phyloP scores from a whole-genome alignment of 2,329 filamentous ascomycete species.

The Dactylellina sp. region DNA sequence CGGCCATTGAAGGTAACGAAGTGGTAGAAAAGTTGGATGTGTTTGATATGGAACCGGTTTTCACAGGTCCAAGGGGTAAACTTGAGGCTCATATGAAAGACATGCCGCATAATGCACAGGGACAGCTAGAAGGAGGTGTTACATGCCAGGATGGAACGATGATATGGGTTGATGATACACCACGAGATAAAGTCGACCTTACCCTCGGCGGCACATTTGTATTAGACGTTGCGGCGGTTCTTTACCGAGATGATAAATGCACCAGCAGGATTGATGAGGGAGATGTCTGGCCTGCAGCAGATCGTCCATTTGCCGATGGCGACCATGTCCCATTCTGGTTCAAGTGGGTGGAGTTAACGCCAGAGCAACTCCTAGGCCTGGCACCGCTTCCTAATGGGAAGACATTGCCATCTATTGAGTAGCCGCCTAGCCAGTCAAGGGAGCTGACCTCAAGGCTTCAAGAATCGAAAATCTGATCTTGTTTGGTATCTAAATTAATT shows the following conservation, averaged over 20 bases:
- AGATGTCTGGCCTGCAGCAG: slow-evolving; percentile 22
- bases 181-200: neutral
- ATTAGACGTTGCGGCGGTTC: slow-evolving; percentile 2
- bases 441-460: no score
- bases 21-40: neutral
- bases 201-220: slow-evolving; percentile 22
- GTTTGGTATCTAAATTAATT: no score
- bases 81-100: slow-evolving; percentile 18
- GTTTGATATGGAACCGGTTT: slow-evolving; percentile 21
- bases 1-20: slow-evolving; percentile 1
- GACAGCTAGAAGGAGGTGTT: slow-evolving; percentile 14
- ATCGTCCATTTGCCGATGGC: slow-evolving; percentile 8
- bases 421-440: no score
- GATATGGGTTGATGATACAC: slow-evolving; percentile 24
- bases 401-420: neutral
- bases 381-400: slow-evolving; percentile 21
- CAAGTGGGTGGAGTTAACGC: slow-evolving; percentile 14
- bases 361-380: slow-evolving; percentile 7
- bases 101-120: slow-evolving; percentile 7
- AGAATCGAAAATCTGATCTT: no score
- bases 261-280: slow-evolving; percentile 19
- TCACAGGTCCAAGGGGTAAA: slow-evolving; percentile 18
- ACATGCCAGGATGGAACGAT: slow-evolving; percentile 19
- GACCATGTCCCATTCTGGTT: slow-evolving; percentile 27
- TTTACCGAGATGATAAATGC: slow-evolving; percentile 26